Percentiles rank a stretch among this genome's conserved stretches.
phyloP scores from a whole-genome alignment of 2,329 filamentous ascomycete species.

The Leptosphaerulina australis region DNA sequence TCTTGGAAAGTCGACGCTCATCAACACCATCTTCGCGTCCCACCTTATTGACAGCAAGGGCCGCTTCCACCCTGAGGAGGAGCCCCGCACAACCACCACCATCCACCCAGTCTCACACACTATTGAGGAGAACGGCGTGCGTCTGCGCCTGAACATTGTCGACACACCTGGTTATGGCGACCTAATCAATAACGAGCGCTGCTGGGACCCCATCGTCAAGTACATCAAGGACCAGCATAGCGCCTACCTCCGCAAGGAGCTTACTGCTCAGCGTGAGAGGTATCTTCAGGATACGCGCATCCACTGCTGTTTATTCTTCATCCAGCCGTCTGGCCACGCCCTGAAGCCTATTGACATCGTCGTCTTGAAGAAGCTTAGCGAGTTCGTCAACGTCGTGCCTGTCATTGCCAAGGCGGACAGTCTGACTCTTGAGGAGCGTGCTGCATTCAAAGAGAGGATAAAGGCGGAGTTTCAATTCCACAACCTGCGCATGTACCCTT shows the following conservation, averaged over 20 bases:
- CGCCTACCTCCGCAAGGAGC: slow-evolving; percentile 97
- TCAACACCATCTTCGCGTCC: slow-evolving; percentile 99
- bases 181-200: slow-evolving; percentile 99
- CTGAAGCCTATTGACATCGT: slow-evolving; percentile 99
- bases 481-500: slow-evolving; percentile 99
- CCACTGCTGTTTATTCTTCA: slow-evolving; percentile 99
- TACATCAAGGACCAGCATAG: slow-evolving; percentile 99
- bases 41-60: slow-evolving; percentile 99
- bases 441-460: slow-evolving; percentile 95
- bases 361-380: slow-evolving; percentile 98
- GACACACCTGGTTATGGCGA: slow-evolving; percentile 98
- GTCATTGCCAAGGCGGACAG: slow-evolving; percentile 99
- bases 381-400: slow-evolving; percentile 98
- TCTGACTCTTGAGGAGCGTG: slow-evolving; percentile 91
- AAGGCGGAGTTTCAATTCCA: slow-evolving; percentile 99
- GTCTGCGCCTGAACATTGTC: slow-evolving; percentile 96
- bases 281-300: slow-evolving; percentile 99
- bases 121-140: slow-evolving; percentile 99
- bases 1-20: slow-evolving; percentile 96
- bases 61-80: slow-evolving; percentile 88
- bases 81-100: slow-evolving; percentile 93
- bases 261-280: slow-evolving; percentile 97
- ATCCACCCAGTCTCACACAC: slow-evolving; percentile 98
- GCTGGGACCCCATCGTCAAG: slow-evolving; percentile 99
- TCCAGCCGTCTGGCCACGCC: slow-evolving; percentile 96